Percentiles rank a stretch among this genome's conserved stretches.
Evolutionary conservation across 352 stramenopile species (phyloP).

Genomic region (Phytophthora syringae): DNA sequence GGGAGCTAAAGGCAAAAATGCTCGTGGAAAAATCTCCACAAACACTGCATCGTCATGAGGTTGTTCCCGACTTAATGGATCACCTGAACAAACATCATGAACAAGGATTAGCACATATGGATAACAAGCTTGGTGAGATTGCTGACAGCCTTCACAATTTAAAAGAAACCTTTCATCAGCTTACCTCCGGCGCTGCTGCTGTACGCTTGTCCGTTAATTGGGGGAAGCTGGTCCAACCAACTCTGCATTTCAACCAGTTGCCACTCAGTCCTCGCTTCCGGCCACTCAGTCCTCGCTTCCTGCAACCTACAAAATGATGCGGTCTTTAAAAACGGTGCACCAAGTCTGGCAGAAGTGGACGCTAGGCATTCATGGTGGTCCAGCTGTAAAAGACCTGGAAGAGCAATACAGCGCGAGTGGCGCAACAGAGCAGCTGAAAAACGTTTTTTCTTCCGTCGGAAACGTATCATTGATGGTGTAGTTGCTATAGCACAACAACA

Average conservation of each 20-base stretch:
- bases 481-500: constrained; percentile 3
- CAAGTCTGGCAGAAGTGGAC: constrained; percentile 13
- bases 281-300: background rate
- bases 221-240: background rate
- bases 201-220: constrained; percentile 12
- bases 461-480: constrained; percentile 11
- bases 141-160: background rate
- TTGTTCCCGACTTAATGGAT: constrained; percentile 16
- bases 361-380: background rate
- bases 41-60: background rate
- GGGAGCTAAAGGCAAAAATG: constrained; percentile 5
- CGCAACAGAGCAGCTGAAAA: constrained; percentile 6
- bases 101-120: constrained; percentile 3
- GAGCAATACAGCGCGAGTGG: constrained; percentile 1
- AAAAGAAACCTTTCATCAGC: constrained; percentile 2
- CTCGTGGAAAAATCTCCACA: constrained; percentile 1
- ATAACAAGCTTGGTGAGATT: constrained; percentile 7
- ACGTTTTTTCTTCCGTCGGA: constrained; percentile 7
- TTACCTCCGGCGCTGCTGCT: constrained; percentile 7
- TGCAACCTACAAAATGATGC: constrained; percentile 1
- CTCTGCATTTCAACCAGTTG: no score
- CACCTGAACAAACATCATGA: constrained; percentile 12
- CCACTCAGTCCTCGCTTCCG: no score
- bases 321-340: constrained; percentile 3
- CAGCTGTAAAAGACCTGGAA: background rate